Base-by-base conservation (phyloP, 495 filamentous ascomycete genomes). In the Tuber brumale region DNA sequence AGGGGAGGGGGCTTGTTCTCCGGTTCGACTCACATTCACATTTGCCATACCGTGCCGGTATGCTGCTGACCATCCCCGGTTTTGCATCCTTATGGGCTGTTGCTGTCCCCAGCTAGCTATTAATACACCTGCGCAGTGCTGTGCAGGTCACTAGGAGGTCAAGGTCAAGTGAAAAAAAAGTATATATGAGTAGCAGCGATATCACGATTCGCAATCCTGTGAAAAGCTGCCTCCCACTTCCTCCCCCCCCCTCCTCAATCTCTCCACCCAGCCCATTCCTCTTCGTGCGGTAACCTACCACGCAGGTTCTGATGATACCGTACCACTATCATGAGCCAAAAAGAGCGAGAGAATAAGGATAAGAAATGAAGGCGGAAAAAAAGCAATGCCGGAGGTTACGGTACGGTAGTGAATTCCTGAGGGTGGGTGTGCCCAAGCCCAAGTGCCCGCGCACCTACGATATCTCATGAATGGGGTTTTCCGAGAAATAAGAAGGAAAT, bases 401-500 rank as follows among this genome's bases (percentile, higher is more conserved):
- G 57, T 66, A 66, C 57, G n/a, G 57, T 66, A 31, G 57, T 31
- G 57, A 66, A 35, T 61, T 61, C 27, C 1, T 18, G 46, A 5
- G 21, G n/a, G 46, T 51, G 27, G 57, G 27, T 66, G 27, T 66
- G 57, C 27, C 18, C 27, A 35, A 66, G 4, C 31, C 57, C 27
- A 18, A 35, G 57, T 66, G 31, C 57, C 57, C 57, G 35, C 27
- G 14, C 27, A 35, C 27, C 27, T 35, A 16, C 27, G 3, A 66
- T 66, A 18, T 16, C 3, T 66, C 57, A 35, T 66, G 27, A 66
- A 66, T 66, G 57, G 57, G 27, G 57, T 66, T 66, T 27, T 66
- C 57, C 57, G 57, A 35, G 57, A 66, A 66, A 66, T 35, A 66
- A 35, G 57, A 35, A 66, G 57, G 57, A 66, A 66, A 66, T 66